These are phyloP conservation scores for Clonostachys chloroleuca DNA, from an alignment of 2,329 filamentous ascomycete genomes.

Conservation along the genomic window DNA sequence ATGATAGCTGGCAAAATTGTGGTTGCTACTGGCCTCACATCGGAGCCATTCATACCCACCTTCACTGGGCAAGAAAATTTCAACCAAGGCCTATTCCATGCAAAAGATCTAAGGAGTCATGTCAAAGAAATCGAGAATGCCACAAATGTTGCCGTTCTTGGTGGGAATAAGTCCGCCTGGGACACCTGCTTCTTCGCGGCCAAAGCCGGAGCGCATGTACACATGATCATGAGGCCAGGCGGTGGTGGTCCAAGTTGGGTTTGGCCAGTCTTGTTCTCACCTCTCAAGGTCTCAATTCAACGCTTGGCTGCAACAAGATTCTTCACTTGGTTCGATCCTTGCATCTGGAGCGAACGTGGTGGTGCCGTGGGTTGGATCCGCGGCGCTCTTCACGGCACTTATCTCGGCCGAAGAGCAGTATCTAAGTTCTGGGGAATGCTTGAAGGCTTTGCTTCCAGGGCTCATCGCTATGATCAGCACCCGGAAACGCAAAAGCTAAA, in stretches of 20 bases:
- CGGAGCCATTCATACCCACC: conserved; percentile 32
- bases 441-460: conserved; percentile 35
- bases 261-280: conserved; percentile 52
- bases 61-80: conserved; percentile 30
- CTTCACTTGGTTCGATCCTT: conserved; percentile 57
- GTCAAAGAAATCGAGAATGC: conserved; percentile 21
- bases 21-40: conserved; percentile 43
- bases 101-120: conserved; percentile 20
- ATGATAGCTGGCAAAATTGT: conserved; percentile 12
- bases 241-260: conserved; percentile 53
- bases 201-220: conserved; percentile 36
- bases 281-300: conserved; percentile 55
- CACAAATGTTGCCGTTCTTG: conserved; percentile 34
- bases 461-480: conserved; percentile 39
- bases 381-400: conserved; percentile 43
- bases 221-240: conserved; percentile 41
- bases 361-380: conserved; percentile 39
- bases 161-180: conserved; percentile 53
- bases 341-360: conserved; percentile 55
- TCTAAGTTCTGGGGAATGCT: conserved; percentile 44
- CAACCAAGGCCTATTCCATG: conserved; percentile 33
- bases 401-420: conserved; percentile 40
- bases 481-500: conserved; percentile 31
- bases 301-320: conserved; percentile 31
- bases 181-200: conserved; percentile 53